Conservation (phyloP, 2,329 filamentous ascomycete species). For the Fusarium siculi region DNA sequence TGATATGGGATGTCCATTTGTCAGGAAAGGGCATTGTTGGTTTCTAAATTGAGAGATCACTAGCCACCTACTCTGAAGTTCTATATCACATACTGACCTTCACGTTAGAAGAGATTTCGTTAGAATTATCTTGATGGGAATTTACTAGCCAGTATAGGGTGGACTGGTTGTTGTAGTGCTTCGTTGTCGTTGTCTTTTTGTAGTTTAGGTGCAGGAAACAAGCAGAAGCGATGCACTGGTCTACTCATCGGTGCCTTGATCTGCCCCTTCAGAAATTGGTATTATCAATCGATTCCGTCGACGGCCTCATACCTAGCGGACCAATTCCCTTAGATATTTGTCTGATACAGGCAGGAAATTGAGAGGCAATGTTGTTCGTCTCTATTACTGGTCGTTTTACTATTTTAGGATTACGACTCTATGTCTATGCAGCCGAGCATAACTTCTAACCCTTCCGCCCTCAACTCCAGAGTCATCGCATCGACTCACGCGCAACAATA, state of each 20-base stretch:
- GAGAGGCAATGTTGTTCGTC: constrained; percentile 6
- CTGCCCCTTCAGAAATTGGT: neutral
- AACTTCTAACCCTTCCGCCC: constrained; percentile 25
- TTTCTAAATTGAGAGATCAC: neutral
- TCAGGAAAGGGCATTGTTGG: neutral
- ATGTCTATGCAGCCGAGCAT: constrained; percentile 32
- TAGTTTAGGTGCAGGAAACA: neutral
- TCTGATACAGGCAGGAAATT: neutral
- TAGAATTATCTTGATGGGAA: neutral
- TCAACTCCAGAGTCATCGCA: constrained; percentile 40
- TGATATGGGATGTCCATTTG: neutral
- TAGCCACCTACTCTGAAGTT: neutral
- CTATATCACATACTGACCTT: neutral
- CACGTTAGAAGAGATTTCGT: neutral
- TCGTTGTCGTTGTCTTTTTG: neutral
- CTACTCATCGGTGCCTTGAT: neutral
- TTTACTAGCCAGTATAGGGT: neutral
- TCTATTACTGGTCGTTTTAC: constrained; percentile 26
- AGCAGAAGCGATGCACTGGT: neutral
- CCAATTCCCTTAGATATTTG: neutral
- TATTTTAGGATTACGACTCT: constrained; percentile 24
- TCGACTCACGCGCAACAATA: constrained; percentile 27
- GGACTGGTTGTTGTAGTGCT: neutral
- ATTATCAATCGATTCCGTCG: neutral
- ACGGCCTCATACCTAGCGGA: neutral